These are phyloP conservation scores for Prototheca wickerhamii DNA, from an alignment of 163 green algal species.

Conservation along the genomic window DNA sequence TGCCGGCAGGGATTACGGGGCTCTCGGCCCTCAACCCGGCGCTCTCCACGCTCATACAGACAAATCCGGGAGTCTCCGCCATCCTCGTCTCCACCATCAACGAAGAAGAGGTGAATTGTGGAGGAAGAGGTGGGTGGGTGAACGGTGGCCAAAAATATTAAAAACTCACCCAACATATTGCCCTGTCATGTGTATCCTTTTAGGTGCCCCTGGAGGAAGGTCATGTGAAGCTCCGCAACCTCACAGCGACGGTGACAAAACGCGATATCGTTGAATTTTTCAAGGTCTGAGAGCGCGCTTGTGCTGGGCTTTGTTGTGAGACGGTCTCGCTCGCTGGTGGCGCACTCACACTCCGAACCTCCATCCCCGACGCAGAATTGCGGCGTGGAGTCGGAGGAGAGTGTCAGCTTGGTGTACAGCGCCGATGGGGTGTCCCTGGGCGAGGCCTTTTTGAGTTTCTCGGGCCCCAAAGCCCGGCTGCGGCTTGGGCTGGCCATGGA, in stretches of 20 bases:
- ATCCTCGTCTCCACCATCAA: constrained; percentile 18
- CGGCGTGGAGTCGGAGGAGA: constrained; percentile 17
- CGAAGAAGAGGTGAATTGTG: constrained; percentile 20
- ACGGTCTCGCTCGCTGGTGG: too few relatives aligned
- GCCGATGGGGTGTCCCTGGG: constrained; percentile 34
- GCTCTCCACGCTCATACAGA: constrained; percentile 19
- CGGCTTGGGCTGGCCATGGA: constrained; percentile 38
- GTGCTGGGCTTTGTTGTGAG: not conserved
- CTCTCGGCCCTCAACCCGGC: constrained; percentile 26
- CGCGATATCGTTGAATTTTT: constrained; percentile 38
- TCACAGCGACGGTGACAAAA: constrained; percentile 34
- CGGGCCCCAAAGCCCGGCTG: constrained; percentile 26
- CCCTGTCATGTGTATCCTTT: too few relatives aligned
- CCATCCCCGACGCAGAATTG: constrained; percentile 15
- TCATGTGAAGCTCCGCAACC: constrained; percentile 44
- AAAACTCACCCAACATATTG: too few relatives aligned
- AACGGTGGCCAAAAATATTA: too few relatives aligned
- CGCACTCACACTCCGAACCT: not conserved
- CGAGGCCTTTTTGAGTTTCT: constrained; percentile 40
- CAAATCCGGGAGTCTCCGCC: constrained; percentile 15
- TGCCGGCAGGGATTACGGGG: constrained; percentile 24
- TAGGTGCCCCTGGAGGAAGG: constrained; percentile 35
- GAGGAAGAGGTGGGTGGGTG: not conserved
- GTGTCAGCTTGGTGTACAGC: constrained; percentile 37
- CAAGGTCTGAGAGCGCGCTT: constrained; percentile 10